phyloP scores from a whole-genome alignment of 768 basidiomycete species.

The Saitozyma podzolica region DNA sequence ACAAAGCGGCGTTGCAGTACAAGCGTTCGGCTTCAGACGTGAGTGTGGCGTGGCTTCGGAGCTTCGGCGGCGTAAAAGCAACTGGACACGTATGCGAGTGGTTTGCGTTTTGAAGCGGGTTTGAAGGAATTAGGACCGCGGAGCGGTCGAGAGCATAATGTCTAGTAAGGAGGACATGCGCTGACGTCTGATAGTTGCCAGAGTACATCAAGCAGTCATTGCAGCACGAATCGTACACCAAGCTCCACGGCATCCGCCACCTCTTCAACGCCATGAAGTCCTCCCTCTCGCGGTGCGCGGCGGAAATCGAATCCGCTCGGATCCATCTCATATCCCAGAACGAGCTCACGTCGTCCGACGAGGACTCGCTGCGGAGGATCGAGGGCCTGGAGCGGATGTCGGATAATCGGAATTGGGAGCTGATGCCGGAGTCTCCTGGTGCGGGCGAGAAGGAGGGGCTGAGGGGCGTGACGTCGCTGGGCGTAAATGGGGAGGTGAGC shows the following conservation, averaged over 20 bases:
- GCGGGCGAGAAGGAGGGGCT: background rate
- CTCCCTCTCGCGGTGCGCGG: slow-evolving; percentile 1
- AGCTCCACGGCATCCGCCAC: slow-evolving; percentile 27
- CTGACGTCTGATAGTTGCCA: slow-evolving; percentile 13
- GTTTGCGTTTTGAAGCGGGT: too few relatives aligned
- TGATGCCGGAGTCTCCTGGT: slow-evolving; percentile 15
- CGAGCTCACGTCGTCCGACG: slow-evolving; percentile 12
- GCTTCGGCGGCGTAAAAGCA: too few relatives aligned
- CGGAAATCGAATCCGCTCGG: slow-evolving; percentile 9
- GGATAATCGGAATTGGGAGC: slow-evolving; percentile 39
- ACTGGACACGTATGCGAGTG: too few relatives aligned
- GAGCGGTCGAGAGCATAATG: too few relatives aligned
- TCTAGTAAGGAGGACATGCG: too few relatives aligned
- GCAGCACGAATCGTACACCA: slow-evolving; percentile 39
- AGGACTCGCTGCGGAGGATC: background rate
- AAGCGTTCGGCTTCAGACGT: slow-evolving; percentile 22
- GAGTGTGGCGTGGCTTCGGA: slow-evolving; percentile 8
- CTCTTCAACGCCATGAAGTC: slow-evolving; percentile 9
- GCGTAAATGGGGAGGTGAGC: background rate
- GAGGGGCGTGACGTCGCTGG: slow-evolving; percentile 12
- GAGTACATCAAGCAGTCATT: slow-evolving; percentile 35
- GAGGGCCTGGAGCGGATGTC: slow-evolving; percentile 6
- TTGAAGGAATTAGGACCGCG: too few relatives aligned
- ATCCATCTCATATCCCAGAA: slow-evolving; percentile 8
- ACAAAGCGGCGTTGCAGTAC: slow-evolving; percentile 28